Evolutionary conservation across 2,329 filamentous ascomycete genomes (phyloP), one percentile per base, ranked within the genome.

Genomic region (Gyromitra esculenta): DNA sequence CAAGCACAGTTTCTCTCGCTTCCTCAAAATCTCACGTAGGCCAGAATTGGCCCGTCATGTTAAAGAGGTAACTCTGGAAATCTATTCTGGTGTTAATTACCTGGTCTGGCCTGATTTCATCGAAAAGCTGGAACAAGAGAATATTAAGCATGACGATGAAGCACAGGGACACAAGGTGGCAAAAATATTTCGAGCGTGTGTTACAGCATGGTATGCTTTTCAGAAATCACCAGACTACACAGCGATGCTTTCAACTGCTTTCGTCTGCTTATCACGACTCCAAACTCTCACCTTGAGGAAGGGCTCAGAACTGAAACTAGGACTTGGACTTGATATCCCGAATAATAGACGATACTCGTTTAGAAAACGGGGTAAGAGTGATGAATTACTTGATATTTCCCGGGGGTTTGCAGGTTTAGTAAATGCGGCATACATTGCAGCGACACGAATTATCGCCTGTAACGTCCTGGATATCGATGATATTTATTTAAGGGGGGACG

Each of bases 21-120:
- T 63, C 18, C 37, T 63, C 6, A 31, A 15, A 8, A 45, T 63
- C n/a, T 63, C 59, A 8, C 39, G 39, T 7, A 21, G 2, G 3
- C 59, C 59, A 3, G 41, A 48, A n/a, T 7, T 63, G 11, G 59
- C 59, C 59, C 13, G 59, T 6, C 39, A 63, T 45, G 59, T 63
- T 5, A 63, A 45, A 41, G 13, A 63, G 31, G 59, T 48, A 13
- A 48, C n/a, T 8, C 15, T 63, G 18, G 18, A 48, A 18, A 13
- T 63, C 37, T 31, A 8, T 39, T 48, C 59, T 15, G 45, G 37
- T 15, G 59, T 15, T 11, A 45, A 63, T 11, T 43, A 63, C 21
- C 18, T 63, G 9, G 18, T 63, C n/a, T 63, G 59, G 59, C 59
- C 59, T 9, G n/a, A 63, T 18, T 45, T 63, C 11, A 15, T 13